Base-by-base conservation (phyloP, 352 stramenopile genomes). In the Globisporangium perplexum region DNA sequence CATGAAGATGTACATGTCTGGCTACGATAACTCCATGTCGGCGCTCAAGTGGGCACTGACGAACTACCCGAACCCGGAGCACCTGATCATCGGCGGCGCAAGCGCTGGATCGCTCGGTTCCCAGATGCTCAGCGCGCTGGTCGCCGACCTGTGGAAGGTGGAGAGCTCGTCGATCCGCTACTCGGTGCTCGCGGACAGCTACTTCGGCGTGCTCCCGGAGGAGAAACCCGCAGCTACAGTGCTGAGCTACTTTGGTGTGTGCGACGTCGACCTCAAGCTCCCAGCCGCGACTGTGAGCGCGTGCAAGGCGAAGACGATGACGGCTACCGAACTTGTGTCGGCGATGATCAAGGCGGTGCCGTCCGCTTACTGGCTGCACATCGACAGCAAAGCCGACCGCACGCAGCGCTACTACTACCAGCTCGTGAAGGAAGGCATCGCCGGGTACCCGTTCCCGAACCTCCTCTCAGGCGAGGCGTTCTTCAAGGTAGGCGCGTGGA, bases 361-460 rank as follows among this genome's bases (percentile, higher is more conserved):
- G 17, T 65, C 55, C 33, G 60, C 56, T 39, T 63, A 83, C 44
- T 89, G 78, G 78, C 48, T 89, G 12, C 85, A 81, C 51, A 68
- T 85, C 52, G 50, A 83, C 57, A 87, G 71, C 60, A 85, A 77
- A 49, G 66, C 45, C 50, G 78, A 89, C 60, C 60, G 60, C 31
- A 79, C 63, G 4, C 78, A 89, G 59, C 69, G 75, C 11, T 69
- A 71, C 28, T 89, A 80, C 60, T 89, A 86, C 60, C 63, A 73
- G 39, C 64, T 87, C 17, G 38, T 86, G 20, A 56, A 74, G 10
- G 57, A 84, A 44, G 75, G 75, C 22, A 70, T 89, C 30, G 33
- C 72, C 20, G 65, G 60, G 14, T 86, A 72, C 65, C 74, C 77
- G 47, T 89, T 89, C 60, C 55, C 58, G n/a, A 63, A 86, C 47